Evolutionary conservation across 106 monocot species (phyloP).

Genomic region (Platanthera guangdongensis): DNA sequence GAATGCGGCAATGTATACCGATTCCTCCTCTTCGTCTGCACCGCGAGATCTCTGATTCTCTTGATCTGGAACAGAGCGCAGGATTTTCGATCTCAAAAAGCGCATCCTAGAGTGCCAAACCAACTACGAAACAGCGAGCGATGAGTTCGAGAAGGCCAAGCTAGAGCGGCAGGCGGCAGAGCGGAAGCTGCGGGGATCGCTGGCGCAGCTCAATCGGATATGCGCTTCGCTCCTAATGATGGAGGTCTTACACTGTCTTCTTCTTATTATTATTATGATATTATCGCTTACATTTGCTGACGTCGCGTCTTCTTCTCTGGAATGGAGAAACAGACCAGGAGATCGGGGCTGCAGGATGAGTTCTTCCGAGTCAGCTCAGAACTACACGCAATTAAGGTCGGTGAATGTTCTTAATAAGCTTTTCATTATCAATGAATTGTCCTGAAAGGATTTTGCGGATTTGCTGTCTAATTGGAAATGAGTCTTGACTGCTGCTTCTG

Average conservation of each 20-base stretch:
- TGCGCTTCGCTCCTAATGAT: background rate
- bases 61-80: constrained; percentile 4
- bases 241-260: background rate
- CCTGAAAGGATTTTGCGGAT: background rate
- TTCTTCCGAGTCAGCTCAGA: background rate
- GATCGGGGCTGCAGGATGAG: background rate
- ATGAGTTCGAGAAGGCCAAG: background rate
- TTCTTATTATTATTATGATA: background rate
- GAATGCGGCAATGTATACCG: background rate
- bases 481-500: background rate
- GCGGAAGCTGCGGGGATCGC: constrained; percentile 7
- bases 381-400: constrained; percentile 2
- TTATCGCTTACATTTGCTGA: background rate
- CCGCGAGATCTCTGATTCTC: background rate
- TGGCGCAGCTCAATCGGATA: constrained; percentile 1
- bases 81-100: constrained; percentile 1
- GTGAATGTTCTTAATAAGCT: background rate
- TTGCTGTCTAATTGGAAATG: background rate
- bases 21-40: background rate
- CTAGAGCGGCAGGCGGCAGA: background rate
- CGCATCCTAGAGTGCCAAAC: background rate
- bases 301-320: background rate
- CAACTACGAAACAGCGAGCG: background rate
- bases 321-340: background rate
- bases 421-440: background rate